Evolutionary conservation across 1,284 basidiomycete species (phyloP).

Genomic region (Wallemia mellicola): DNA sequence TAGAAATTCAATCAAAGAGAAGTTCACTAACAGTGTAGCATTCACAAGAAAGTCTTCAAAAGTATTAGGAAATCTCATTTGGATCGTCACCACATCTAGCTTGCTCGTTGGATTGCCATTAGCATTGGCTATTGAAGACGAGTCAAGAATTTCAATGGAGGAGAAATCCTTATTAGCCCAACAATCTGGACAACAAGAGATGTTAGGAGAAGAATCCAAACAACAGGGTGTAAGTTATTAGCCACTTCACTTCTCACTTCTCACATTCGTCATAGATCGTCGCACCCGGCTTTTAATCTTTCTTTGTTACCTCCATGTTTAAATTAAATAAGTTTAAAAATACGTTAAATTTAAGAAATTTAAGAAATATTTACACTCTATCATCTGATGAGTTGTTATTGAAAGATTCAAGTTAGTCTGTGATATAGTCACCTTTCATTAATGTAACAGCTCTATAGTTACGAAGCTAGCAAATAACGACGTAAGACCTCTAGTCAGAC

Average conservation of each 20-base stretch:
- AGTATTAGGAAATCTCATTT: slow-evolving; percentile 57
- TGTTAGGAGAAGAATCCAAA: slow-evolving; percentile 14
- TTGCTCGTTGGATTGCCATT: slow-evolving; percentile 76
- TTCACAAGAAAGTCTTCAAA: slow-evolving; percentile 26
- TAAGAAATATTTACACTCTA: slow-evolving; percentile 23
- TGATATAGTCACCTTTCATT: not conserved
- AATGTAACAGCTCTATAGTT: slow-evolving; percentile 22
- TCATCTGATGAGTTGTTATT: slow-evolving; percentile 79
- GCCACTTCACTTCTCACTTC: not conserved
- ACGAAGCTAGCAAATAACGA: slow-evolving; percentile 64
- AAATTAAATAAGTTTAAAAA: too few relatives aligned
- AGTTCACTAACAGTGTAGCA: slow-evolving; percentile 31
- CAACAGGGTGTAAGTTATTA: not conserved
- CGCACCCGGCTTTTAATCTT: not conserved
- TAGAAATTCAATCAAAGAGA: slow-evolving; percentile 35
- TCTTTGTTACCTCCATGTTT: not conserved
- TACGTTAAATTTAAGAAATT: slow-evolving; percentile 10
- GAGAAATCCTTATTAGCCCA: slow-evolving; percentile 84
- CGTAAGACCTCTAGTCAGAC: slow-evolving; percentile 60
- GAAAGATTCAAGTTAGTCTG: slow-evolving; percentile 39
- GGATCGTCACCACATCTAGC: slow-evolving; percentile 80
- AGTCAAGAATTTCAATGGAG: slow-evolving; percentile 73
- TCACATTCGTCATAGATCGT: not conserved
- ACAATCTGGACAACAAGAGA: slow-evolving; percentile 70
- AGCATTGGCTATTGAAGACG: slow-evolving; percentile 77